phyloP scores from a whole-genome alignment of 2,329 filamentous ascomycete genomes.

The Neofusicoccum umdonicola region DNA sequence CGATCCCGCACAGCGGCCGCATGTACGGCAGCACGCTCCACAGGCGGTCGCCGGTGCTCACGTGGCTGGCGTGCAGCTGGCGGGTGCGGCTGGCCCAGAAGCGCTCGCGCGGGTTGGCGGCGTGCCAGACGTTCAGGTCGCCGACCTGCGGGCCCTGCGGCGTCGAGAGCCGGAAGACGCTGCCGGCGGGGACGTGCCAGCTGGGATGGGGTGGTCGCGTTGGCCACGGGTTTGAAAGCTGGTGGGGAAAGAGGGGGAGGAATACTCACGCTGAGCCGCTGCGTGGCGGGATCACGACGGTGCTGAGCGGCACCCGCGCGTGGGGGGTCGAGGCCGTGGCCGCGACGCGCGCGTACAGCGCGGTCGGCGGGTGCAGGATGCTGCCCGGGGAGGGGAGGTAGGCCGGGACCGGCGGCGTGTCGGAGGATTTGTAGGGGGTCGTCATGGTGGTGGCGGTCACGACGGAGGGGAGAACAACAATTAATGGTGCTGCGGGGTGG shows the following conservation, averaged over 20 bases:
- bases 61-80: constrained; percentile 75
- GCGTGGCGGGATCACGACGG: constrained; percentile 63
- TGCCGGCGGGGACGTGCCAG: constrained; percentile 67
- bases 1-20: constrained; percentile 69
- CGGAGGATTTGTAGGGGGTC: neutral
- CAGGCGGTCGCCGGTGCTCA: constrained; percentile 68
- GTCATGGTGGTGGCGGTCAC: neutral
- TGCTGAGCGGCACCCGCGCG: constrained; percentile 23
- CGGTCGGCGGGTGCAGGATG: constrained; percentile 33
- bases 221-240: no score
- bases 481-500: neutral
- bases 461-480: neutral
- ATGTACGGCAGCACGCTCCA: constrained; percentile 79
- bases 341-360: constrained; percentile 29
- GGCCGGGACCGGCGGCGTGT: constrained; percentile 24
- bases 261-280: constrained; percentile 58
- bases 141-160: constrained; percentile 78
- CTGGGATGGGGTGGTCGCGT: no score
- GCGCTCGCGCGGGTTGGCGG: constrained; percentile 70
- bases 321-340: constrained; percentile 5
- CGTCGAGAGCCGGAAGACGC: constrained; percentile 70
- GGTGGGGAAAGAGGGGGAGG: no score
- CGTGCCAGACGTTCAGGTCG: constrained; percentile 80
- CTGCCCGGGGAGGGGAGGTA: constrained; percentile 34
- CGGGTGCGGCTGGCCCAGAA: constrained; percentile 80